A percentile compares a stretch with the other conserved stretches of the same genome.
These are phyloP conservation scores for Oryza meyeriana DNA, from an alignment of 176 grass and related monocot genomes.

Conservation along the genomic window DNA sequence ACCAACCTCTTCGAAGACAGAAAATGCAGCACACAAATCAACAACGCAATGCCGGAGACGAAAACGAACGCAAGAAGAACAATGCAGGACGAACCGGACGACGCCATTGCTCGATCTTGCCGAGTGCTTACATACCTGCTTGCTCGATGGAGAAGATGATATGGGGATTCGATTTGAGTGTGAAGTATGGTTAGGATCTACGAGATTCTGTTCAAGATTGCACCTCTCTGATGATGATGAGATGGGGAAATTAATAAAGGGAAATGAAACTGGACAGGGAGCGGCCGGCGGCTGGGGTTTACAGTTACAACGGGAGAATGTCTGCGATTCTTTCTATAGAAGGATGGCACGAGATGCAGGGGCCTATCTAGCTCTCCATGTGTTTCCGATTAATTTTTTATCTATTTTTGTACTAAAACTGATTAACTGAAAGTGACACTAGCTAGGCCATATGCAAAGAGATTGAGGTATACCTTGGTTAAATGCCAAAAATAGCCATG, in stretches of 20 bases:
- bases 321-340: background rate
- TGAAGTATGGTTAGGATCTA: background rate
- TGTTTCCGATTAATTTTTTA: background rate
- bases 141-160: background rate
- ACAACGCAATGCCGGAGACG: background rate
- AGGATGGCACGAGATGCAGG: background rate
- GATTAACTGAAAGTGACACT: background rate
- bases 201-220: background rate
- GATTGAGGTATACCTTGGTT: background rate
- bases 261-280: no score
- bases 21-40: background rate
- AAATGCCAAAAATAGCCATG: background rate
- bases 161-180: background rate
- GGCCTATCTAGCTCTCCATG: no score
- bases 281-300: background rate
- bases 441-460: background rate
- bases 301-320: background rate
- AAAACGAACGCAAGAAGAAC: background rate
- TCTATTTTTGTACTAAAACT: background rate
- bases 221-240: background rate
- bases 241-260: background rate
- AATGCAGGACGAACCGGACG: background rate
- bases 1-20: background rate
- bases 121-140: background rate
- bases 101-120: background rate